phyloP scores from a whole-genome alignment of 495 filamentous ascomycete species.

The Parathielavia appendiculata region DNA sequence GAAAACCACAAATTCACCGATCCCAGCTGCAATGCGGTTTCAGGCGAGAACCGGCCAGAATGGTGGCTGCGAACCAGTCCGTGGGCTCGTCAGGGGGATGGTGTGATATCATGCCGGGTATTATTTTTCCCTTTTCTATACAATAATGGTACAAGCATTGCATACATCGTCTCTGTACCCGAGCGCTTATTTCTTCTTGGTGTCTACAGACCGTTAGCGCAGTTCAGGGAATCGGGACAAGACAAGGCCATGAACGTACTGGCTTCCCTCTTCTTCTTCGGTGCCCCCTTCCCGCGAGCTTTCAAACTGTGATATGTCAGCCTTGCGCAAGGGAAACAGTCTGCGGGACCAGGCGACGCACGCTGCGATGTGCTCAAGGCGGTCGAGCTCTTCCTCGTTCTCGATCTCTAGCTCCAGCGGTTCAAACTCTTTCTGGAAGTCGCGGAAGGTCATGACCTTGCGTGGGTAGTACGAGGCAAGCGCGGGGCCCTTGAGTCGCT shows the following conservation, averaged over 20 bases:
- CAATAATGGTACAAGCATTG: slow-evolving; percentile 19
- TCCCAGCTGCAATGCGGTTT: too few species aligned
- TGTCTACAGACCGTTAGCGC: slow-evolving; percentile 16
- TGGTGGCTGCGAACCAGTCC: too few species aligned
- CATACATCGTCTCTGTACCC: not conserved
- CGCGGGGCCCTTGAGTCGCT: slow-evolving; percentile 72
- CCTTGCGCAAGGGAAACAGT: not conserved
- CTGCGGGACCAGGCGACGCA: slow-evolving; percentile 2
- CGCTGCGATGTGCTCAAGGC: slow-evolving; percentile 68
- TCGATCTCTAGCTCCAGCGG: slow-evolving; percentile 53
- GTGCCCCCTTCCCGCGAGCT: slow-evolving; percentile 77
- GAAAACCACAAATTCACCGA: too few species aligned
- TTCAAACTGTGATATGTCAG: slow-evolving; percentile 54
- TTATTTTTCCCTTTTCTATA: slow-evolving; percentile 25
- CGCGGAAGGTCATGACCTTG: slow-evolving; percentile 60
- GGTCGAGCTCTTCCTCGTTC: slow-evolving; percentile 71
- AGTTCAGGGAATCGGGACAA: not conserved
- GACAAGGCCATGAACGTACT: slow-evolving; percentile 45
- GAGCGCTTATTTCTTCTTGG: slow-evolving; percentile 24
- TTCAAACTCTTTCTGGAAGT: slow-evolving; percentile 59
- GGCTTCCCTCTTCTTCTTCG: slow-evolving; percentile 79
- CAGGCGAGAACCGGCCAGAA: too few species aligned
- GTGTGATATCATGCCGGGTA: slow-evolving; percentile 16
- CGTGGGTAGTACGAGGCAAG: slow-evolving; percentile 83
- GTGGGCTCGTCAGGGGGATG: not conserved